A percentile compares a stretch with the other conserved stretches of the same genome.
phyloP scores from a whole-genome alignment of 2,329 filamentous ascomycete genomes.

The Pestalotiopsis sp. region DNA sequence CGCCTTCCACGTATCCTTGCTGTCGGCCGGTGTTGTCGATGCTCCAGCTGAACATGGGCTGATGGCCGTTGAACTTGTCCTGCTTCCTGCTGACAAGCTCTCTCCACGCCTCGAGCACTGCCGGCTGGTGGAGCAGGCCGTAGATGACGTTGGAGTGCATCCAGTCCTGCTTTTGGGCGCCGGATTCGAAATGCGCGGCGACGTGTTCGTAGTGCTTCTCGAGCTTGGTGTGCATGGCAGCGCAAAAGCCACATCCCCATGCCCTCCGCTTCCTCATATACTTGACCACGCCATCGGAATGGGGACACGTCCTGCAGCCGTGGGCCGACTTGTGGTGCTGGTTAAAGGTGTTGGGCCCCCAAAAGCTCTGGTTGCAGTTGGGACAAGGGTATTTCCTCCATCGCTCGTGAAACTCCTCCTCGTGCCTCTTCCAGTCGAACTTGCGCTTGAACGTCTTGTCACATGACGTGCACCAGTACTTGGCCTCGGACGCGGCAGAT shows the following conservation, averaged over 20 bases:
- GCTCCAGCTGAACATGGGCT: constrained; percentile 64
- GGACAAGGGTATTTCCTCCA: constrained; percentile 70
- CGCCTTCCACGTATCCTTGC: constrained; percentile 62
- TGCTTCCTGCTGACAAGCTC: constrained; percentile 50
- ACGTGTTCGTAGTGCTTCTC: constrained; percentile 72
- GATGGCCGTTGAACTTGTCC: constrained; percentile 47
- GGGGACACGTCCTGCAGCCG: constrained; percentile 66
- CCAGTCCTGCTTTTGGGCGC: constrained; percentile 67
- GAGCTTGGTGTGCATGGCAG: constrained; percentile 61
- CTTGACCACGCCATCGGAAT: constrained; percentile 65
- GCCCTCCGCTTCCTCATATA: constrained; percentile 66
- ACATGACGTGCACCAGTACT: constrained; percentile 46
- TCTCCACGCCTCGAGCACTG: constrained; percentile 65
- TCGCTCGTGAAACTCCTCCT: constrained; percentile 71
- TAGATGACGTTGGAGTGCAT: constrained; percentile 71
- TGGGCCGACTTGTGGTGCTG: constrained; percentile 69
- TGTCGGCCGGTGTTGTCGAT: constrained; percentile 57
- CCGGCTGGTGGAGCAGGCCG: constrained; percentile 66
- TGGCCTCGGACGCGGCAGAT: constrained; percentile 24
- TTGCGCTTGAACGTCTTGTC: constrained; percentile 70
- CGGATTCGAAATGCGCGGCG: constrained; percentile 66
- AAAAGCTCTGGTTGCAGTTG: constrained; percentile 70
- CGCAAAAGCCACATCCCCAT: constrained; percentile 72
- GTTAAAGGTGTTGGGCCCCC: constrained; percentile 69
- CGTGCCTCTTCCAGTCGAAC: constrained; percentile 71